Evolutionary conservation across 768 basidiomycete species (phyloP).

Genomic region (Macrolepiota fuliginosa): DNA sequence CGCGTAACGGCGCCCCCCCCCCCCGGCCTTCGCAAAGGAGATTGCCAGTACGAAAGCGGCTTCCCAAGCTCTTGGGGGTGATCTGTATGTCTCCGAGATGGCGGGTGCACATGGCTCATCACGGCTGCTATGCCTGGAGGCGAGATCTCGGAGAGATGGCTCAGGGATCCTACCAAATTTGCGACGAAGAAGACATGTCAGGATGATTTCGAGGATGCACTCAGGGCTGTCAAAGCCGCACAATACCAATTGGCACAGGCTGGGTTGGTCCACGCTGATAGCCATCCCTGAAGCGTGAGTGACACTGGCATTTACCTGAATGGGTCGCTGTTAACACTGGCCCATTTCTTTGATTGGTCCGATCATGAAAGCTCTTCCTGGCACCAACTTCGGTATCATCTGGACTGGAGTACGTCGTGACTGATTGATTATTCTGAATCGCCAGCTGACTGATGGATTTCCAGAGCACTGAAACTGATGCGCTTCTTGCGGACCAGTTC

Average conservation of each 20-base stretch:
- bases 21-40: background rate
- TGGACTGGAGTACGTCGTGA: background rate
- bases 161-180: background rate
- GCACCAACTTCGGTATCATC: background rate
- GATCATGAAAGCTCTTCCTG: background rate
- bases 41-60: background rate
- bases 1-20: background rate
- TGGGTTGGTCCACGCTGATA: background rate
- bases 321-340: background rate
- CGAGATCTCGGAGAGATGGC: background rate
- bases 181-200: conserved; percentile 2
- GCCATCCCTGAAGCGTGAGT: background rate
- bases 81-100: background rate
- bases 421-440: background rate
- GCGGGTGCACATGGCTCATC: background rate
- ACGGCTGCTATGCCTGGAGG: conserved; percentile 6
- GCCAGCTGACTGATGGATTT: background rate
- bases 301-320: too few relatives aligned
- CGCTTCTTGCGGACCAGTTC: background rate
- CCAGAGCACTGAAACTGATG: background rate
- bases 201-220: conserved; percentile 1
- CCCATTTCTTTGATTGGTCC: background rate
- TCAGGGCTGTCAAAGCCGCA: background rate
- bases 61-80: background rate
- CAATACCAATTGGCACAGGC: background rate